These are phyloP conservation scores for Cryphonectria radicalis DNA, from an alignment of 2,329 filamentous ascomycete genomes.

Conservation along the genomic window DNA sequence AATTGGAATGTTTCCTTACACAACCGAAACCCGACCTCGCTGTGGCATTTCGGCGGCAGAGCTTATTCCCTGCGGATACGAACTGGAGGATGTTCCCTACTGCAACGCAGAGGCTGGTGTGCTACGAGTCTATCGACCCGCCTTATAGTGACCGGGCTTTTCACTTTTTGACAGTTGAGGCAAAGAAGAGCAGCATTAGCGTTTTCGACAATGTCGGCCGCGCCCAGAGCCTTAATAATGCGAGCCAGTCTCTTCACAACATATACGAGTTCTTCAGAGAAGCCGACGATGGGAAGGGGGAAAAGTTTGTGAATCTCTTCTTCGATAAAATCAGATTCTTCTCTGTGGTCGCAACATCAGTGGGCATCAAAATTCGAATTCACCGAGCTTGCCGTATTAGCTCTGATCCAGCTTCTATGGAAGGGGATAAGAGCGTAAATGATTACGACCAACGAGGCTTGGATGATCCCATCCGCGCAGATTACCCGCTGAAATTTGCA, in stretches of 20 bases:
- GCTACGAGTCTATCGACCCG: not conserved
- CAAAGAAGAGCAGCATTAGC: not conserved
- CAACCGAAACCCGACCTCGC: slow-evolving; percentile 16
- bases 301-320: not conserved
- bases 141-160: slow-evolving; percentile 3
- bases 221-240: slow-evolving; percentile 15
- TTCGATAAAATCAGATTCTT: slow-evolving; percentile 23
- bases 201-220: not conserved
- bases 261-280: slow-evolving; percentile 21
- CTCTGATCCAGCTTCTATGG: not conserved
- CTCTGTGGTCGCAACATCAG: slow-evolving; percentile 8
- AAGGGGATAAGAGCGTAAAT: not conserved
- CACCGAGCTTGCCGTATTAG: slow-evolving; percentile 7
- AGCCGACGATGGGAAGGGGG: not conserved
- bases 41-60: slow-evolving; percentile 8
- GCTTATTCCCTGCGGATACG: not conserved
- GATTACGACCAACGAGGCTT: not conserved
- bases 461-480: not conserved
- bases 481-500: slow-evolving; percentile 17
- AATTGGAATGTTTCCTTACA: not conserved
- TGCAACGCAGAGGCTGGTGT: slow-evolving; percentile 3
- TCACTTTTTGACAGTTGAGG: slow-evolving; percentile 19
- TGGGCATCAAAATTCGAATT: slow-evolving; percentile 12
- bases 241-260: slow-evolving; percentile 19
- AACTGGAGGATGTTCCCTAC: not conserved